Base-by-base conservation (phyloP, 345 rosid genomes). In the Nasturtium officinale region DNA sequence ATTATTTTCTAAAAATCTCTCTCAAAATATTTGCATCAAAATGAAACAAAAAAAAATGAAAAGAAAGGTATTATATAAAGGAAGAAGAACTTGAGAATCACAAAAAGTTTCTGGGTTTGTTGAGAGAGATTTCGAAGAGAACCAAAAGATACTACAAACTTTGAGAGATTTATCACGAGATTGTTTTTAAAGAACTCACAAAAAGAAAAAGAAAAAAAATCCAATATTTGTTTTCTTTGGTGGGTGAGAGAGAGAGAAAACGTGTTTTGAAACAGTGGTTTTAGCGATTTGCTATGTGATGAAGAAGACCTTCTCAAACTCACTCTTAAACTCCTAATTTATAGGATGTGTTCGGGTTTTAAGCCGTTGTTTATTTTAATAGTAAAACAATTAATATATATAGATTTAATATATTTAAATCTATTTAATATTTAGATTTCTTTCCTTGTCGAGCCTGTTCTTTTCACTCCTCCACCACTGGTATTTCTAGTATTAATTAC, bases 291-390 rank as follows among this genome's bases (percentile, higher is more conserved):
- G 57, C 10, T 30, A 10, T 48, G 53, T 61, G n/a, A 23, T 23
- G 25, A 23, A 23, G 61, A 71, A 47, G 62, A 73, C 47, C 60
- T 63, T 43, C 63, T 63, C 46, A 37, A 63, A 61, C 30, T 70
- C 55, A 70, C 72, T 57, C 76, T 50, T 64, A 5, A 12, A 65
- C 48, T 71, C 61, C 76, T 64, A 8, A 70, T 77, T 77, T 70
- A 77, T 77, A 77, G 80, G 72, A 75, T 61, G 50, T 32, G 16
- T 53, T 42, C 35, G 57, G 52, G 45, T 4, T 53, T 52, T 51
- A 29, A 28, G 67, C 56, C 53, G 46, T 67, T 21, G 59, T 42
- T 68, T 69, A 8, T 61, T 76, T 68, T 61, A 68, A 43, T 20
- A 33, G 9, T 59, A 45, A 43, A 20, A 6, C 9, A 9, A n/a